phyloP scores from a whole-genome alignment of 2,329 filamentous ascomycete species.

The Aspergillus fumigatus region DNA sequence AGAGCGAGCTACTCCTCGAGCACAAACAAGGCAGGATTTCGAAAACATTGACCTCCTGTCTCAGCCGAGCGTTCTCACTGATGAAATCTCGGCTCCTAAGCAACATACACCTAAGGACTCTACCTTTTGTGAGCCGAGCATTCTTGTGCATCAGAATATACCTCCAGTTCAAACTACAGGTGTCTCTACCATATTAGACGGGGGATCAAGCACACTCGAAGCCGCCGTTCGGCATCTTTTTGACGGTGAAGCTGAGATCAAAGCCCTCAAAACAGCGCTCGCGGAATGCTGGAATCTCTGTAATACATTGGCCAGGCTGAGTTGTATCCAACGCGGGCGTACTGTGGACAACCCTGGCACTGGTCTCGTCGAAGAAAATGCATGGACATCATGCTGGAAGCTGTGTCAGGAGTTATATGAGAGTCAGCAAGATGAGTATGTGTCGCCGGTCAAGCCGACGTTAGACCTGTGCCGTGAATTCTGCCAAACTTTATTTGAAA shows the following conservation, averaged over 20 bases:
- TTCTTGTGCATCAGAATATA: constrained; percentile 23
- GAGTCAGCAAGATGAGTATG: constrained; percentile 66
- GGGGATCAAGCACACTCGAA: constrained; percentile 21
- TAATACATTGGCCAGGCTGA: constrained; percentile 81
- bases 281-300: constrained; percentile 91
- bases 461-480: constrained; percentile 88
- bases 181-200: constrained; percentile 13
- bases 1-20: constrained; percentile 71
- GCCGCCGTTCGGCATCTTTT: constrained; percentile 31
- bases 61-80: constrained; percentile 71
- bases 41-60: constrained; percentile 49
- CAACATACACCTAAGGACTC: constrained; percentile 18
- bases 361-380: constrained; percentile 75
- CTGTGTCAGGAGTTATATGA: constrained; percentile 86
- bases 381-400: constrained; percentile 93
- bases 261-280: constrained; percentile 69
- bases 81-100: constrained; percentile 43
- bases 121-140: not conserved
- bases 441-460: constrained; percentile 66
- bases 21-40: constrained; percentile 75
- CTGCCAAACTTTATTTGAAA: constrained; percentile 85
- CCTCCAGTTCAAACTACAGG: constrained; percentile 24
- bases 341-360: constrained; percentile 64
- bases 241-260: constrained; percentile 55
- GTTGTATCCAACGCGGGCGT: constrained; percentile 74